phyloP scores from a whole-genome alignment of 208 protist genomes.

The Acanthamoeba sp. region DNA sequence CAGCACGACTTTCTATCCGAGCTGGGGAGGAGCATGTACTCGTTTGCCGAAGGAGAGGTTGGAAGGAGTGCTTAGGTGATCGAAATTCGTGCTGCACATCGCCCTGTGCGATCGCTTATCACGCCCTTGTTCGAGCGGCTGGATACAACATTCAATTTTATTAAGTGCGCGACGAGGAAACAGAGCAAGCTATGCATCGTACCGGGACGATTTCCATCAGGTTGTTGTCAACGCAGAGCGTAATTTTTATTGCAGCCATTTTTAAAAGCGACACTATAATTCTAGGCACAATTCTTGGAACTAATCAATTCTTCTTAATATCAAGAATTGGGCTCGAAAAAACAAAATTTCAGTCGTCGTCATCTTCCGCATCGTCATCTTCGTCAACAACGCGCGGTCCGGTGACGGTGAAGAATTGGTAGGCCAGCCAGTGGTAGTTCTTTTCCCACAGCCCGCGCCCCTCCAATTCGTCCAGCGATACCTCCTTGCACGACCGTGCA shows the following conservation, averaged over 20 bases:
- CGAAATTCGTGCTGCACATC: neutral
- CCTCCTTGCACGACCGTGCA: slow-evolving; percentile 63
- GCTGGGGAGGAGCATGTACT: neutral
- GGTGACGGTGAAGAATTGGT: slow-evolving; percentile 74
- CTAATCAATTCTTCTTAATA: neutral
- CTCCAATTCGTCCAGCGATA: slow-evolving; percentile 61
- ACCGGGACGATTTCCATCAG: slow-evolving; percentile 24
- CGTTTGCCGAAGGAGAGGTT: neutral
- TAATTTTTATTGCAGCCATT: too few species aligned
- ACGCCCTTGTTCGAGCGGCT: neutral
- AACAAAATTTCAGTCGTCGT: slow-evolving; percentile 39
- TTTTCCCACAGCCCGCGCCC: slow-evolving; percentile 18
- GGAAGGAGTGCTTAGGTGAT: neutral
- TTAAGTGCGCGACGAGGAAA: too few species aligned
- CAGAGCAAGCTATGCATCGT: too few species aligned
- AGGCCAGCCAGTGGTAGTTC: slow-evolving; percentile 69
- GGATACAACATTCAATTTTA: too few species aligned
- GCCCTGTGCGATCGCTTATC: neutral
- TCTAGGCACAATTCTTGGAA: too few species aligned
- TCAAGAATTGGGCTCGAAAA: neutral
- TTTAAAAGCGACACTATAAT: too few species aligned
- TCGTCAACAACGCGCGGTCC: slow-evolving; percentile 15
- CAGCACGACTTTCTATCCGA: neutral
- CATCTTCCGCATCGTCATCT: slow-evolving; percentile 49
- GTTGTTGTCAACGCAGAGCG: neutral